Percentiles rank a stretch among this genome's conserved stretches.
These are phyloP conservation scores for Colletotrichum tamarilloi DNA, from an alignment of 2,329 filamentous ascomycete species.

Conservation along the genomic window DNA sequence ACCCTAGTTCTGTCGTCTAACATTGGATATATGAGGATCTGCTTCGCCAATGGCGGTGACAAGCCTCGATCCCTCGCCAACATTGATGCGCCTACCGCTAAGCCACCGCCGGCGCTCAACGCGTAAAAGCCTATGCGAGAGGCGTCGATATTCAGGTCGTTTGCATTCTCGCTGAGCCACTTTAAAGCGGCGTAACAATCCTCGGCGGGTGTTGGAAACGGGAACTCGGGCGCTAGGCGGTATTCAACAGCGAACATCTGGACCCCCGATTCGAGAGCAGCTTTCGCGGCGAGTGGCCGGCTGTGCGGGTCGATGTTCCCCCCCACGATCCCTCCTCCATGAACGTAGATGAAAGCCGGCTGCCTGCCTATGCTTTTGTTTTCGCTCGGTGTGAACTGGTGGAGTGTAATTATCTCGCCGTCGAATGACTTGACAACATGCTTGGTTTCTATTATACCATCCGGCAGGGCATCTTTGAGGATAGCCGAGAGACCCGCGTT, in stretches of 20 bases:
- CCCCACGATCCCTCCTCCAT: slow-evolving; percentile 55
- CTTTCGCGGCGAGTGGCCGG: slow-evolving; percentile 9
- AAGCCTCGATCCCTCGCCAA: slow-evolving; percentile 49
- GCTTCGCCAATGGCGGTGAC: slow-evolving; percentile 42
- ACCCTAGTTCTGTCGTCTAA: slow-evolving; percentile 43
- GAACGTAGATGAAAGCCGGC: slow-evolving; percentile 51
- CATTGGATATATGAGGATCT: slow-evolving; percentile 48
- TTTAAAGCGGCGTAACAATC: slow-evolving; percentile 48
- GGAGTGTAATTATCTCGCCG: slow-evolving; percentile 13
- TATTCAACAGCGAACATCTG: slow-evolving; percentile 53
- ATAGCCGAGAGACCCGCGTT: slow-evolving; percentile 8
- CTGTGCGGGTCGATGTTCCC: slow-evolving; percentile 42
- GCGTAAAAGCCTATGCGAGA: slow-evolving; percentile 38
- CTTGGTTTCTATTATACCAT: slow-evolving; percentile 7
- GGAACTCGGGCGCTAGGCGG: slow-evolving; percentile 54
- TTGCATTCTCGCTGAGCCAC: slow-evolving; percentile 41
- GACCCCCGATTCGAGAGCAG: slow-evolving; percentile 42
- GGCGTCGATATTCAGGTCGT: slow-evolving; percentile 37
- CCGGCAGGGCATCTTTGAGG: background rate
- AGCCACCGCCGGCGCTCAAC: slow-evolving; percentile 39
- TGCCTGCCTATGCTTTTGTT: background rate
- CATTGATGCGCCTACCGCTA: slow-evolving; percentile 45
- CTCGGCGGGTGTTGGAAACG: slow-evolving; percentile 47
- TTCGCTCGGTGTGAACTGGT: slow-evolving; percentile 4
- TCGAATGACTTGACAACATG: slow-evolving; percentile 21